Conservation (phyloP, 495 filamentous ascomycete species). For the Podospora sp. region DNA sequence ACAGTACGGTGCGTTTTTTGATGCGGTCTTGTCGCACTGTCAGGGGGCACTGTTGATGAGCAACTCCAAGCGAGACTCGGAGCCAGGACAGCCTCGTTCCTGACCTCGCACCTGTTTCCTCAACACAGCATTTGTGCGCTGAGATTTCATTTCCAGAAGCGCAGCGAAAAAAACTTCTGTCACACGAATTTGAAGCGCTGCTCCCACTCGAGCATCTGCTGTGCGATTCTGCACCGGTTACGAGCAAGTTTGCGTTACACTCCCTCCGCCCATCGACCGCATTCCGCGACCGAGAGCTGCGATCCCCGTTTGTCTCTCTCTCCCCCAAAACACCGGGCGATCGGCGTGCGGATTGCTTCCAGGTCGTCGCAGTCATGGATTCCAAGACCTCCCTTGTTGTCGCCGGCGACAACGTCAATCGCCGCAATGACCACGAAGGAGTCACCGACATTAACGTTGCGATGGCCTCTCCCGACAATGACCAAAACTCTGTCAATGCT, state of each 20-base stretch:
- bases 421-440: no score
- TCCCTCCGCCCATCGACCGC: background rate
- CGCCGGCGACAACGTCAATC: background rate
- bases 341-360: background rate
- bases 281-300: background rate
- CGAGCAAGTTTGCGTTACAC: background rate
- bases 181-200: background rate
- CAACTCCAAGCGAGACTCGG: background rate
- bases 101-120: background rate
- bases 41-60: background rate
- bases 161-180: background rate
- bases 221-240: background rate
- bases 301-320: background rate
- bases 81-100: background rate
- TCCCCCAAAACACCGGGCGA: background rate
- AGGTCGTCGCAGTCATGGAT: background rate
- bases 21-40: background rate
- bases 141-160: background rate
- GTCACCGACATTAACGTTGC: no score
- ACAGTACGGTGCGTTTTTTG: conserved; percentile 37
- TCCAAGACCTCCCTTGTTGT: background rate
- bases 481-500: background rate
- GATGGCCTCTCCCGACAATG: no score
- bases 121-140: background rate
- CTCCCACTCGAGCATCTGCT: background rate